Evolutionary conservation across 768 basidiomycete species (phyloP), one percentile per base, ranked within the genome.

Genomic region (Galerina marginata): DNA sequence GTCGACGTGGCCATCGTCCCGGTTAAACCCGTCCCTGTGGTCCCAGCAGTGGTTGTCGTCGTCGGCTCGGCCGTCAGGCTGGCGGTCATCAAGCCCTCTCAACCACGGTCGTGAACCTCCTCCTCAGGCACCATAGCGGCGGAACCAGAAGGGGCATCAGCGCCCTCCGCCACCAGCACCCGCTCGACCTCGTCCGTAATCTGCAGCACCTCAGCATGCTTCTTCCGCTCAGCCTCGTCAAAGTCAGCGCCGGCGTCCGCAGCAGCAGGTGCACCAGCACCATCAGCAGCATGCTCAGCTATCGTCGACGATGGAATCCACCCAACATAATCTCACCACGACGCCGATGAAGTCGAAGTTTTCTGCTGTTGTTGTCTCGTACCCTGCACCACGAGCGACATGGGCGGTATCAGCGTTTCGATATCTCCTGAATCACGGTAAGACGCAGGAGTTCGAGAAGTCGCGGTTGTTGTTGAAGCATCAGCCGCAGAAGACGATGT

Each of bases 241-340:
- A n/a, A n/a, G 9, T 14, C 20, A 14, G 39, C 15, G 20, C 10
- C 44, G 12, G 33, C 29, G 2, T 11, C 43, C 9, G 4, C 4
- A 33, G 42, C 9, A 12, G 44, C 12, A n/a, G n/a, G n/a, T 33
- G 20, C 25, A 45, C 14, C 26, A 50, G 26, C 9, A 12, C 46
- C 56, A n/a, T n/a, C 49, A 26, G 26, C 14, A 12, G 6, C n/a
- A 23, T 44, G 9, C 38, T 23, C 14, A 36, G 56, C 25, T 6
- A 36, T 14, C 14, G 47, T 9, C 26, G 37, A 23, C 11, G 51
- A 42, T 25, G 61, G 56, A 6, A 33, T 53, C 66, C 64, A 69
- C 0, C 61, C 68, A 43, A 69, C 63, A 43, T 69, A 69, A 43
- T 47, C 59, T 66, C 66, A 69, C 68, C 68, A 69, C 25, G 62